phyloP scores from a whole-genome alignment of 2,329 filamentous ascomycete genomes.

The Paecilomyces variotii region DNA sequence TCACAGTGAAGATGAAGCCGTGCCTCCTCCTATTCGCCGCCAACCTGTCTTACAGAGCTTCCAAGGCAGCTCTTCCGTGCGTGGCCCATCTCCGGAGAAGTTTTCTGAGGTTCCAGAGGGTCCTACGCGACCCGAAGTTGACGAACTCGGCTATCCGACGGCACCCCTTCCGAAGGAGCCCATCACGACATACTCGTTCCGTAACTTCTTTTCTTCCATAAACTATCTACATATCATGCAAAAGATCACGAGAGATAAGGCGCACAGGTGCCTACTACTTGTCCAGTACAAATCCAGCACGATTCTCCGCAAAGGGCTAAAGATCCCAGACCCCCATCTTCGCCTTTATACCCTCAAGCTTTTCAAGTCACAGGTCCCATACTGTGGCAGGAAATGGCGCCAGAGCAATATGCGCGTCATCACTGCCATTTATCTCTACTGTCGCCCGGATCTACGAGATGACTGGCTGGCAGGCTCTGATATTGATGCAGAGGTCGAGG shows the following conservation, averaged over 20 bases:
- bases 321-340: constrained; percentile 78
- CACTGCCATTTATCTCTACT: constrained; percentile 91
- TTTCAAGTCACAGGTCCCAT: constrained; percentile 97
- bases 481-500: constrained; percentile 88
- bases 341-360: constrained; percentile 93
- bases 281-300: constrained; percentile 93
- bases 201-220: constrained; percentile 91
- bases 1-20: constrained; percentile 61
- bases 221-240: constrained; percentile 95
- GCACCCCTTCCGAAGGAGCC: constrained; percentile 59
- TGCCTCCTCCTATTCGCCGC: constrained; percentile 70
- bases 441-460: constrained; percentile 82
- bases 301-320: constrained; percentile 83
- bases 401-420: constrained; percentile 99
- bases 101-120: constrained; percentile 15
- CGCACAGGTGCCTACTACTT: constrained; percentile 85
- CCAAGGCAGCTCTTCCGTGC: constrained; percentile 17
- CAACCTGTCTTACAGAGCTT: constrained; percentile 43
- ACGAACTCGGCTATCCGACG: constrained; percentile 76
- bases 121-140: constrained; percentile 52
- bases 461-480: constrained; percentile 89
- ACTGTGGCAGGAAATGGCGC: constrained; percentile 96
- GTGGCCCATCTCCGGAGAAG: constrained; percentile 17
- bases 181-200: constrained; percentile 83
- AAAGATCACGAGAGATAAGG: constrained; percentile 93